These are phyloP conservation scores for Pyricularia pennisetigena DNA, from an alignment of 2,329 filamentous ascomycete species.

Conservation along the genomic window DNA sequence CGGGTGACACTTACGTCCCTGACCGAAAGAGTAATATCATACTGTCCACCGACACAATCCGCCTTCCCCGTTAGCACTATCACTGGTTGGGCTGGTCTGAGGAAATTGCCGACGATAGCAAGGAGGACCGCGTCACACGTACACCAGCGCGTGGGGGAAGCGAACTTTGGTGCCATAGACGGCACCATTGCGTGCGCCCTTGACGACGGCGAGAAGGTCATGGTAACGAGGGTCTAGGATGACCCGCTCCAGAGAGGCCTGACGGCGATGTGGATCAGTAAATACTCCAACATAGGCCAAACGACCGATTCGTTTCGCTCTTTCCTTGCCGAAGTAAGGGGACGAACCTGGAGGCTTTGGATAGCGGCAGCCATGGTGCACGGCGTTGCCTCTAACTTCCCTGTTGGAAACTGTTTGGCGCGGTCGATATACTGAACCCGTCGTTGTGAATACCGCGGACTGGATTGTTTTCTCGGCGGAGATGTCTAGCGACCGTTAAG, in stretches of 20 bases:
- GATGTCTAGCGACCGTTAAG: not conserved
- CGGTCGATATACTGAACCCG: not conserved
- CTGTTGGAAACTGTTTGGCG: not conserved
- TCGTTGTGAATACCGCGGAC: not conserved
- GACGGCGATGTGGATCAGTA: constrained; percentile 4
- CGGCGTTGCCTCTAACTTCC: not conserved
- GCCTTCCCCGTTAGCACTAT: constrained; percentile 3
- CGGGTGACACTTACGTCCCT: constrained; percentile 51
- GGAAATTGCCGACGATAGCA: not conserved
- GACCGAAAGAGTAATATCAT: constrained; percentile 97
- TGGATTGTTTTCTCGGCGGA: not conserved
- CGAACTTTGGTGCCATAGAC: constrained; percentile 97
- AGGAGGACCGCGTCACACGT: constrained; percentile 13
- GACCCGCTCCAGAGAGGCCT: constrained; percentile 65
- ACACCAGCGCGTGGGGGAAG: constrained; percentile 92
- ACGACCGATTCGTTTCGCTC: not conserved
- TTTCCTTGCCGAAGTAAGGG: not conserved
- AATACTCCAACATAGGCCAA: not conserved
- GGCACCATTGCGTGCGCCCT: constrained; percentile 90
- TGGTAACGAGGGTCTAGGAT: constrained; percentile 78
- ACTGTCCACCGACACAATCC: constrained; percentile 28
- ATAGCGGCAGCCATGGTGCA: not conserved
- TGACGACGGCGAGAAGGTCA: constrained; percentile 74
- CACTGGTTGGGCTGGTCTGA: not conserved
- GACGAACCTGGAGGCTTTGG: not conserved